A percentile compares a stretch with the other conserved stretches of the same genome.
phyloP scores from a whole-genome alignment of 116 monocot genomes.

The Dioscorea cayenensis region DNA sequence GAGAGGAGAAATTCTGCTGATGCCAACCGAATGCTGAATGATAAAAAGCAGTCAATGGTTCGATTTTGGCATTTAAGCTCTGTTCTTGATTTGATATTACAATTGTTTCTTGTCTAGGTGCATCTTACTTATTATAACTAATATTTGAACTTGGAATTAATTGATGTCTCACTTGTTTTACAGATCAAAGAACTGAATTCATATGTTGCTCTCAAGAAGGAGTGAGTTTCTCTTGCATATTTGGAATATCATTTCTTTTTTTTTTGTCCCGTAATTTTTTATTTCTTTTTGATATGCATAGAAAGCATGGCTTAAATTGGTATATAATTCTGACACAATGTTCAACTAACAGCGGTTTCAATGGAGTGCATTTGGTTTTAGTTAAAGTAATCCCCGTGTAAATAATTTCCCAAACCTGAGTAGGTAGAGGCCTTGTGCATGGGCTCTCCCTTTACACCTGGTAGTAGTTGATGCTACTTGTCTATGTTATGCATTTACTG shows the following conservation, averaged over 20 bases:
- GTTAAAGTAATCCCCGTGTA: no score
- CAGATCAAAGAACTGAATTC: conserved; percentile 94
- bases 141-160: neutral
- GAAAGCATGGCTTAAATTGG: no score
- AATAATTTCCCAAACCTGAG: no score
- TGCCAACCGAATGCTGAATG: conserved; percentile 48
- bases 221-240: conserved; percentile 40
- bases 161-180: conserved; percentile 15
- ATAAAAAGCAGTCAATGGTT: conserved; percentile 85
- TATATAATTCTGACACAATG: no score
- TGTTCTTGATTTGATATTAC: neutral
- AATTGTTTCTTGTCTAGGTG: no score
- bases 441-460: neutral
- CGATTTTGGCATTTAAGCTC: conserved; percentile 1
- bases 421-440: neutral
- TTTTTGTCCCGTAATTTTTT: neutral
- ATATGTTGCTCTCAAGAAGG: conserved; percentile 82
- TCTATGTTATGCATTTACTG: no score
- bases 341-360: no score
- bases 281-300: no score
- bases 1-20: conserved; percentile 48
- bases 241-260: neutral
- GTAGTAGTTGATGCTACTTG: no score
- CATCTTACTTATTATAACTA: neutral
- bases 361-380: no score